Base-by-base conservation (phyloP, 1,284 basidiomycete species). In the Ustilago hordei region DNA sequence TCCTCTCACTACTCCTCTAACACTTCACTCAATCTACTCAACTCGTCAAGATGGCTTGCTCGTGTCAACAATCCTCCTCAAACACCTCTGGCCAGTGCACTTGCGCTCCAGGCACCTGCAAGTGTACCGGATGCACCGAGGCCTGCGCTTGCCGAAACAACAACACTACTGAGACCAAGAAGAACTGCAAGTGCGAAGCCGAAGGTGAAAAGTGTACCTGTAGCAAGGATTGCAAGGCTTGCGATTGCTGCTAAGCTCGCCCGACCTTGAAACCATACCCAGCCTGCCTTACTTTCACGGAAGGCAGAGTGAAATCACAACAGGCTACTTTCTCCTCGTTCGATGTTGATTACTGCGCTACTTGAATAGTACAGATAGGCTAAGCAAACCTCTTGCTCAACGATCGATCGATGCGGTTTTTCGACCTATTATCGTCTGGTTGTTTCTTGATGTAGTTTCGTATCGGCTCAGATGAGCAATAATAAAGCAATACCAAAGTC, bases 121-220 rank as follows among this genome's bases (percentile, higher is more conserved):
- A 59, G 8, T 76, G 74, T 66, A 61, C 52, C 56, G 69, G 74
- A 19, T 76, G 75, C 70, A 69, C 60, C 64, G 60, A 58, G 57
- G 39, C 74, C 2, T 72, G 74, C 60, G 66, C 69, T n/a, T 73
- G 70, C 67, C 58, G 60, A 45, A 61, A 55, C 36, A 64, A 28
- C 23, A 28, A 28, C 23, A 28, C 23, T 28, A 28, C 31, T 12
- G 17, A 58, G 31, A 15, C 39, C 31, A 60, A 66, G 50, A 66
- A 70, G 43, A 52, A 50, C 17, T 78, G 75, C 75, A 74, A 78
- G 64, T 78, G 75, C 55, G 70, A 74, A 28, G 59, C 67, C 13
- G 68, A 50, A 4, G 75, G 75, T 23, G 48, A 64, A 28, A 28
- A 54, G 15, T 78, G 75, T 64, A 78, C 47, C 17, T 78, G 75